Evolutionary conservation across 139 green algal species (phyloP).

Genomic region (Micractinium conductrix): DNA sequence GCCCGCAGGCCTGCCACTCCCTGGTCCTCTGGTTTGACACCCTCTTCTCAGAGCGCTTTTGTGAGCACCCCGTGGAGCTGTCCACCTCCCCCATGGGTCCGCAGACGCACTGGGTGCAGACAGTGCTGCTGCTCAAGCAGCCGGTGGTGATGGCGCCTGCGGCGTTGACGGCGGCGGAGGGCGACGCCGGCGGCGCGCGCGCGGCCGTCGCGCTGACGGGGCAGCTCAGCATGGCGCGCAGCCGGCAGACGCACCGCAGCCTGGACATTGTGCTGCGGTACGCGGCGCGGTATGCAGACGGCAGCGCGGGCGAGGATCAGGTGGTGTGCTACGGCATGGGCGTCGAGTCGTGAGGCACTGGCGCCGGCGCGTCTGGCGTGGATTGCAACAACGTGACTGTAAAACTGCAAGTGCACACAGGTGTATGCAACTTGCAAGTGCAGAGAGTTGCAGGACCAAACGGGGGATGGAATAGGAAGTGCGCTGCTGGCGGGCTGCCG

Average conservation of each 20-base stretch:
- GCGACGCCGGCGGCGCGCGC: neutral
- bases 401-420: too few relatives aligned
- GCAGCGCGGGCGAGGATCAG: constrained; percentile 19
- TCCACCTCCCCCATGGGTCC: constrained; percentile 76
- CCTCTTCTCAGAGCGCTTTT: constrained; percentile 87
- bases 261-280: constrained; percentile 82
- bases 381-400: too few relatives aligned
- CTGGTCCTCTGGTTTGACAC: constrained; percentile 98
- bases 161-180: neutral
- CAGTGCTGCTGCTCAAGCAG: constrained; percentile 78
- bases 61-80: constrained; percentile 77
- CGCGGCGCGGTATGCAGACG: constrained; percentile 30
- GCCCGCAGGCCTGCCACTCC: constrained; percentile 46
- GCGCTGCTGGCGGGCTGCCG: too few relatives aligned
- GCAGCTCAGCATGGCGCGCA: constrained; percentile 75
- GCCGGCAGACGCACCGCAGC: constrained; percentile 62
- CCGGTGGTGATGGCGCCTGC: constrained; percentile 54
- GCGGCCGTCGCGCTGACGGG: constrained; percentile 50
- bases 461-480: too few relatives aligned
- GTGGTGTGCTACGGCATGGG: constrained; percentile 39
- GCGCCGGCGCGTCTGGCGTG: too few relatives aligned
- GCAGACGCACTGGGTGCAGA: constrained; percentile 94
- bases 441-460: too few relatives aligned
- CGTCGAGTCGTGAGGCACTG: constrained; percentile 9
- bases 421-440: too few relatives aligned